Base-by-base conservation (phyloP, 148 eudicot genomes). In the Polygonum maritimum region DNA sequence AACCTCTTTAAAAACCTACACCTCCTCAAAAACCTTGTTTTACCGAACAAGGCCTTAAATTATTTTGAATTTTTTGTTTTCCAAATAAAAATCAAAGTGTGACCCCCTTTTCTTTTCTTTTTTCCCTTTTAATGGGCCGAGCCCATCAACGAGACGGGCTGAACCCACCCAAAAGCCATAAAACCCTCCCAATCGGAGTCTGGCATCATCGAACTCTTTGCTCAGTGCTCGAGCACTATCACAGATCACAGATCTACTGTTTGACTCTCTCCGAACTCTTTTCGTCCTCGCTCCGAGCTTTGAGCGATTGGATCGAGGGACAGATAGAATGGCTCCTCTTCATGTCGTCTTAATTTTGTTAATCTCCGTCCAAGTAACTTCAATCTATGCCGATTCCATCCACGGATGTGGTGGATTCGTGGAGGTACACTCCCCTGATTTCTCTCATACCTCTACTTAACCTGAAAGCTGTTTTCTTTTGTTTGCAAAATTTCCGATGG, bases 391-490 rank as follows among this genome's bases (percentile, higher is more conserved):
- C 47, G 93, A 94, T 90, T 83, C 92, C 75, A 90, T 94, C 72
- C 91, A 90, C 79, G 99, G 99, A 52, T 95, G 99, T 71, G 99
- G 99, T 60, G 99, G 99, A 77, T 95, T 95, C 40, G 87, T 92
- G 22, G 96, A 92, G 97, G 98, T 90, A 62, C 38, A 41, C 22
- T 67, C 52, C 7, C 45, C 69, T 62, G 38, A 12, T 62, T 62
- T 31, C 69, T 31, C 69, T 62, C 38, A 3, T 62, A 62, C 69
- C 69, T 33, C 16, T 31, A 31, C 5, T 12, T 16, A 36, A 4
- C 11, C 38, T 67, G 45, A 67, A 36, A 19, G 71, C 45, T 67
- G 2, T 22, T 22, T 57, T 21, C 11, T 60, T 60, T 22, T 60
- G 16, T 3, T 2, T 12, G 2, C 1, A 8, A 60, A 22, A 1